phyloP scores from a whole-genome alignment of 352 stramenopile species.

The Pythium folliculosum region DNA sequence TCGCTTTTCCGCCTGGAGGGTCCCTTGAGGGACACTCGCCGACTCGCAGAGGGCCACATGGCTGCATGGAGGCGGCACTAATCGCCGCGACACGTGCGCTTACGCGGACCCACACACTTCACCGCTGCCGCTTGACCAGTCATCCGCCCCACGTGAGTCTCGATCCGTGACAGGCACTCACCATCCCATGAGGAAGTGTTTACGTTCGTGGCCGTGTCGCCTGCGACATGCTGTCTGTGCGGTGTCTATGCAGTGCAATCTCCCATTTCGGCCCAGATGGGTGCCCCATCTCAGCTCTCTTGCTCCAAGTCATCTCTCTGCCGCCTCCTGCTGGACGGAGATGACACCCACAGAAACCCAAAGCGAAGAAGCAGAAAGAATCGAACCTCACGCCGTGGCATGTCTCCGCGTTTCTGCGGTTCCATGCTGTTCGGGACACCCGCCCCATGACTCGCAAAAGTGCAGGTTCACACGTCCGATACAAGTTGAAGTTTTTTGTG shows the following conservation, averaged over 20 bases:
- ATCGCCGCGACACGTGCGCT: conserved; percentile 1
- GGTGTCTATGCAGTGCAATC: neutral
- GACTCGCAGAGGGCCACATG: neutral
- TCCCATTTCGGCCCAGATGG: neutral
- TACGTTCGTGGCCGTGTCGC: neutral
- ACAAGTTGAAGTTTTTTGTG: neutral
- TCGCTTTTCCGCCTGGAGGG: neutral
- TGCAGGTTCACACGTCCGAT: neutral
- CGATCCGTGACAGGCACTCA: too few species aligned
- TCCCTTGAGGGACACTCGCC: neutral
- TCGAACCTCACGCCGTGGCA: neutral
- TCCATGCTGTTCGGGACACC: neutral
- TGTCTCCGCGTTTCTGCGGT: neutral
- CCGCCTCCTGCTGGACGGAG: neutral
- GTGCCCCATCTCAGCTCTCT: neutral
- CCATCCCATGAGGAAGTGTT: neutral
- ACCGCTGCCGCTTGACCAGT: neutral
- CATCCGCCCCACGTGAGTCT: neutral
- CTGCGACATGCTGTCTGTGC: neutral
- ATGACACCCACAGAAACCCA: neutral
- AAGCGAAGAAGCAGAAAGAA: neutral
- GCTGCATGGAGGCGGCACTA: conserved; percentile 12
- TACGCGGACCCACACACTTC: neutral
- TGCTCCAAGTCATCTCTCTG: neutral
- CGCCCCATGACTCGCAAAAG: neutral